A percentile compares a stretch with the other conserved stretches of the same genome.
phyloP scores from a whole-genome alignment of 139 green algal genomes.

The Coccomyxa sp. region DNA sequence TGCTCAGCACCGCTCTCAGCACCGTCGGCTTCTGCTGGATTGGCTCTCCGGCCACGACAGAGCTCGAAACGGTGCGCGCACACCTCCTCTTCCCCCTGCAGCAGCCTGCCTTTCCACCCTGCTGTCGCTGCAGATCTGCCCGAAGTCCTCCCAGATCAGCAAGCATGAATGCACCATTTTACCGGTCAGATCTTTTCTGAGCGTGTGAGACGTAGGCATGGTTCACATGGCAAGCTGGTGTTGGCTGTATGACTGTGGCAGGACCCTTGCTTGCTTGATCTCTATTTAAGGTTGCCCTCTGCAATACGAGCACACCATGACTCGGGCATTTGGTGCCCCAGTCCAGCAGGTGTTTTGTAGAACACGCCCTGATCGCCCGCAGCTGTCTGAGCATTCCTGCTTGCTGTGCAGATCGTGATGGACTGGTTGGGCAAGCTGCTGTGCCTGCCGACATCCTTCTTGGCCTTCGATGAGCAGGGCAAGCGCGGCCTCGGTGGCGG shows the following conservation, averaged over 20 bases:
- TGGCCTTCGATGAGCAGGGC: conserved; percentile 13
- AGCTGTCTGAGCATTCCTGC: no score
- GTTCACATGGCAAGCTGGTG: no score
- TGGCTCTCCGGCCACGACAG: conserved; percentile 60
- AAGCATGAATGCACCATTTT: background rate
- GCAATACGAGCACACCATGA: no score
- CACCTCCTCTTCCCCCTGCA: background rate
- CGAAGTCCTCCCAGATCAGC: background rate
- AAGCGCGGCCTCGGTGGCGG: conserved; percentile 40
- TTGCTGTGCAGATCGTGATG: conserved; percentile 53
- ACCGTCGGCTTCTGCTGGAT: conserved; percentile 74
- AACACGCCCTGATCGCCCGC: no score
- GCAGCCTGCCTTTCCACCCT: background rate
- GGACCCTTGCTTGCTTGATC: no score
- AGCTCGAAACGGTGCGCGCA: conserved; percentile 72
- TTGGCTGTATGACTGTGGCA: no score
- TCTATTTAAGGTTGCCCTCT: no score
- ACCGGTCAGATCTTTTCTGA: no score
- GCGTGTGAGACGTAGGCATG: no score
- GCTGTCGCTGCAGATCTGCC: background rate
- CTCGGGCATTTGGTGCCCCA: no score
- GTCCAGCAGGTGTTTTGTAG: no score
- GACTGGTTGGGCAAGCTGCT: conserved; percentile 80
- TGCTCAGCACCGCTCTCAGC: conserved; percentile 60
- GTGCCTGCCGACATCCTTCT: conserved; percentile 60